Evolutionary conservation across 116 monocot genomes (phyloP).

Genomic region (Cymodocea nodosa): DNA sequence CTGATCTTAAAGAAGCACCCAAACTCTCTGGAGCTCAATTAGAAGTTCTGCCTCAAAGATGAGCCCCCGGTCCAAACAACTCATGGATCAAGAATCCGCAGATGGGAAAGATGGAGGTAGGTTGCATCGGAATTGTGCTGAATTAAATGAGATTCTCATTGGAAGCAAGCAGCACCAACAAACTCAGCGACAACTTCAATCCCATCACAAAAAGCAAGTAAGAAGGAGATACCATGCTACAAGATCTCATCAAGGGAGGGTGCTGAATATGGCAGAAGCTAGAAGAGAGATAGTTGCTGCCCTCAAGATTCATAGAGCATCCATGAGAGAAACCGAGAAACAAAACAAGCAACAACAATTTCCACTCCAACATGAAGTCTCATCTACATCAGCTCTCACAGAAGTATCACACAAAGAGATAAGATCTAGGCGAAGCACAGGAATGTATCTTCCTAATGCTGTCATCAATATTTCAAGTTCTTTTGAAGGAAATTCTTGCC

Average conservation of each 20-base stretch:
- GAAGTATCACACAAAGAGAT: constrained; percentile 16
- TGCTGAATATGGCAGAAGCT: constrained; percentile 83
- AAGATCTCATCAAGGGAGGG: constrained; percentile 58
- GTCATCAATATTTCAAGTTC: background rate
- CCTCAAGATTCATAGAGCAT: constrained; percentile 63
- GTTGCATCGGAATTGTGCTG: background rate
- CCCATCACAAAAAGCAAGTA: constrained; percentile 62
- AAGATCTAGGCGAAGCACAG: constrained; percentile 7
- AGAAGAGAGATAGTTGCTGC: constrained; percentile 82
- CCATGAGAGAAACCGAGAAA: constrained; percentile 59
- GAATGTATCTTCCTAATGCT: constrained; percentile 1
- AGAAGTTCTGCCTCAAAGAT: constrained; percentile 58
- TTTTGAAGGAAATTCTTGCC: background rate
- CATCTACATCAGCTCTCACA: background rate
- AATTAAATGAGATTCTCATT: background rate
- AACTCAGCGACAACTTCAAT: constrained; percentile 8
- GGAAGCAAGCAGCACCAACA: background rate
- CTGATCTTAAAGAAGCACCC: constrained; percentile 29
- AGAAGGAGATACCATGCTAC: constrained; percentile 58
- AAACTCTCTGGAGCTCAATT: constrained; percentile 71
- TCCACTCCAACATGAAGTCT: constrained; percentile 3
- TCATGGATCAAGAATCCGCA: constrained; percentile 5
- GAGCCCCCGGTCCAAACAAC: constrained; percentile 11
- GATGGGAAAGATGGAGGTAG: constrained; percentile 4
- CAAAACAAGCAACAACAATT: constrained; percentile 9